Conservation (phyloP, 345 rosid genomes). For the Capsella bursapastoris region DNA sequence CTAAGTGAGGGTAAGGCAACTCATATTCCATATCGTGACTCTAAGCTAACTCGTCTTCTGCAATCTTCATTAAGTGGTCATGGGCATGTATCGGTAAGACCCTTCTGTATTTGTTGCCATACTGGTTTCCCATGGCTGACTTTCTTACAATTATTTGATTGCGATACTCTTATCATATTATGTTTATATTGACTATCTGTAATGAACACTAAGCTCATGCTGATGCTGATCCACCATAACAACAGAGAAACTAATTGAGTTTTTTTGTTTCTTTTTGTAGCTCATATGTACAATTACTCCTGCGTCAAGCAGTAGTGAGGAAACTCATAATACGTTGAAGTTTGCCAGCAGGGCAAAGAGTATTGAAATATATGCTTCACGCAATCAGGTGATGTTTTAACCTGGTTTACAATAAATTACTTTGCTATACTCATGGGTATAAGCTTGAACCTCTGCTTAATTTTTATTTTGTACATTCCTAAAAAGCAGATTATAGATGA, state of each 20-base stretch:
- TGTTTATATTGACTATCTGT: slow-evolving; percentile 16
- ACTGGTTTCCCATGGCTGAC: slow-evolving; percentile 16
- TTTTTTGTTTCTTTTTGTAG: slow-evolving; percentile 50
- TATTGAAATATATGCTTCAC: slow-evolving; percentile 94
- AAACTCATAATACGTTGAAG: slow-evolving; percentile 98
- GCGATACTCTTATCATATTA: neutral
- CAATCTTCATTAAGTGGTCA: slow-evolving; percentile 97
- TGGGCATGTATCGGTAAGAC: slow-evolving; percentile 98
- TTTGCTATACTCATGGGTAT: slow-evolving; percentile 2
- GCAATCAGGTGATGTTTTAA: slow-evolving; percentile 74
- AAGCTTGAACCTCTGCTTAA: slow-evolving; percentile 31
- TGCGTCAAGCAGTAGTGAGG: slow-evolving; percentile 96
- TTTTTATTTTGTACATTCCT: slow-evolving; percentile 30
- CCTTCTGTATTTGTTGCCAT: slow-evolving; percentile 23
- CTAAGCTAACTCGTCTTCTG: slow-evolving; percentile 98
- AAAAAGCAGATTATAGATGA: slow-evolving; percentile 90
- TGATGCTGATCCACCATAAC: neutral
- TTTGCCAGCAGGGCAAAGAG: slow-evolving; percentile 98
- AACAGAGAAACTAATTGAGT: slow-evolving; percentile 1
- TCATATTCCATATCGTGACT: slow-evolving; percentile 98
- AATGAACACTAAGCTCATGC: neutral
- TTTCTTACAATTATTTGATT: neutral
- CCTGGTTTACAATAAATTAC: slow-evolving; percentile 15
- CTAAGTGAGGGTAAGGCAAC: slow-evolving; percentile 98
- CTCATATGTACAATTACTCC: slow-evolving; percentile 99